Base-by-base conservation (phyloP, 192 early-diverging fungal genomes). In the Entomortierella lignicola region DNA sequence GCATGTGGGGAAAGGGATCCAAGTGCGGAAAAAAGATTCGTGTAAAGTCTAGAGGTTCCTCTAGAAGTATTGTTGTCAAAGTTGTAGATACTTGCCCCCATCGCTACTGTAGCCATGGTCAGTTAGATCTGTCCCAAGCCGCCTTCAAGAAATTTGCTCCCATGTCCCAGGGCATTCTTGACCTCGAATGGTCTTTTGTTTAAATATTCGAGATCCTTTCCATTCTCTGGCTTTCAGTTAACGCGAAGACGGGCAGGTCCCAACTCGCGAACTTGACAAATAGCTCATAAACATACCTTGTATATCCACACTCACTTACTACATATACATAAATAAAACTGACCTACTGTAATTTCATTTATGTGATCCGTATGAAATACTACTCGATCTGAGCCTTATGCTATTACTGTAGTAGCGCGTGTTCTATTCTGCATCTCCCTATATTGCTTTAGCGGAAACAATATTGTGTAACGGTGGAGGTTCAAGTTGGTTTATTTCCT, bases 121-220 rank as follows among this genome's bases (percentile, higher is more conserved):
- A 41, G 30, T 30, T 79, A 55, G 75, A 79, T 26, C 57, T 70
- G 27, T 79, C 75, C 18, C 75, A 56, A 12, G 67, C 44, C 2
- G 75, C 67, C 20, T 79, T 79, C 75, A 51, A 79, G 57, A 37
- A 60, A 11, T 79, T 79, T 26, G 67, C 67, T 4, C 66, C 61
- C 6, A 43, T 66, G 56, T 31, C 21, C 41, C 64, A 79, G 56
- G 75, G 75, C 18, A 51, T 79, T 20, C 67, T 70, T 15, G 57
- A 70, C 20, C 75, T 79, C 51, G 62, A 70, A 57, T 70, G 62
- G 75, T 43, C 44, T 41, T 79, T 79, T 60, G 55, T 79, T 50
- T 79, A 77, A 65, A 53, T 26, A 13, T 32, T 32, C 3, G 55
- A 32, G 5, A 4, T 11, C 15, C 12, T 12, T 12, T 12, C 44